Percentiles rank a stretch among this genome's conserved stretches.
Evolutionary conservation across 2,329 filamentous ascomycete genomes (phyloP).

Genomic region (Ophiocordyceps unilateralis): DNA sequence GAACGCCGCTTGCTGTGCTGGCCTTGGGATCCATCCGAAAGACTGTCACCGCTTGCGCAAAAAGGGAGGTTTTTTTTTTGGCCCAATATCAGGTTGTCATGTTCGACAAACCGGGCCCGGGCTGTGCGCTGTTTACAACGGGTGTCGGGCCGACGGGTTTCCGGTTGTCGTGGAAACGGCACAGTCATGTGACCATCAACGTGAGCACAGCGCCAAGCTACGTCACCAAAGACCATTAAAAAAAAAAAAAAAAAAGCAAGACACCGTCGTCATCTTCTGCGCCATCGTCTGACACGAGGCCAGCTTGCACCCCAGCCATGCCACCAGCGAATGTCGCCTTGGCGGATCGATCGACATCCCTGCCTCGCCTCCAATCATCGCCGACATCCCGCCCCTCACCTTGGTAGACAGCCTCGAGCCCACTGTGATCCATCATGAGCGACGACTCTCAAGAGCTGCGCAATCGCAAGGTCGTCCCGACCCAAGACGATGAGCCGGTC

Average conservation of each 20-base stretch:
- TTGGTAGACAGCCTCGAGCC: too few relatives aligned
- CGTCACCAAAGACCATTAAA: neutral
- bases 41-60: too few relatives aligned
- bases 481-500: neutral
- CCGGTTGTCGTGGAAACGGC: neutral
- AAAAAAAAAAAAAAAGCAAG: neutral
- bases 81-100: too few relatives aligned
- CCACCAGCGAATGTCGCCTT: too few relatives aligned
- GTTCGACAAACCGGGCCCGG: too few relatives aligned
- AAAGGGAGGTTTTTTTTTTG: too few relatives aligned
- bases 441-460: too few relatives aligned
- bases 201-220: neutral
- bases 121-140: neutral
- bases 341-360: too few relatives aligned
- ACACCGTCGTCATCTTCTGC: neutral
- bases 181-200: neutral
- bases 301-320: neutral
- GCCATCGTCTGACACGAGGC: conserved; percentile 4
- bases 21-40: neutral
- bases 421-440: too few relatives aligned
- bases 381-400: too few relatives aligned
- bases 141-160: neutral
- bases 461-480: too few relatives aligned
- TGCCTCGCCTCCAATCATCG: too few relatives aligned
- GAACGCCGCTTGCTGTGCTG: conserved; percentile 19